phyloP scores from a whole-genome alignment of 306 rosid genomes.

The Ormosia semicastrata region DNA sequence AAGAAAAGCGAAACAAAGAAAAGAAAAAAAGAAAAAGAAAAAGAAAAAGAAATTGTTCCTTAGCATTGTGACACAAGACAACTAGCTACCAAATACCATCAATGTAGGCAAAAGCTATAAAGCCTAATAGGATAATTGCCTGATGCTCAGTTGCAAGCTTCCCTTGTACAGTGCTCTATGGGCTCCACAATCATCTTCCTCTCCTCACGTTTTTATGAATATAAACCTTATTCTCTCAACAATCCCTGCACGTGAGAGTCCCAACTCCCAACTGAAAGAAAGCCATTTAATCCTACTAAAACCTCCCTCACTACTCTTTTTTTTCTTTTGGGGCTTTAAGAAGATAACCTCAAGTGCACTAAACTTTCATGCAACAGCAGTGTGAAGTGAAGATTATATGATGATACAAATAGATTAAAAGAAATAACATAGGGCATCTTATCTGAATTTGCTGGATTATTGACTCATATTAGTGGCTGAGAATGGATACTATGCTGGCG shows the following conservation, averaged over 20 bases:
- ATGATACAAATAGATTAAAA: neutral
- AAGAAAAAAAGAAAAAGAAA: too few relatives aligned
- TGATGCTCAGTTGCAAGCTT: constrained; percentile 38
- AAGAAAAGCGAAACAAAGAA: neutral
- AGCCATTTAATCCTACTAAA: neutral
- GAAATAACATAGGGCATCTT: neutral
- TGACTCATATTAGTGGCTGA: neutral
- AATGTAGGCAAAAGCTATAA: constrained; percentile 37
- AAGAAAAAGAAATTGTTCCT: constrained; percentile 13
- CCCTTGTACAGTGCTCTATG: constrained; percentile 49
- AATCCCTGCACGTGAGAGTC: constrained; percentile 36
- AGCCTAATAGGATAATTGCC: constrained; percentile 12
- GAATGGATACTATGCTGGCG: constrained; percentile 30
- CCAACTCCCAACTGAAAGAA: neutral
- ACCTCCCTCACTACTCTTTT: neutral
- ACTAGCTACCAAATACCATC: constrained; percentile 42
- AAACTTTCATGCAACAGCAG: constrained; percentile 6
- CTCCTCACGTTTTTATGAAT: constrained; percentile 26
- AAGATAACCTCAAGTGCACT: constrained; percentile 1
- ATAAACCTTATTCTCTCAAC: constrained; percentile 8
- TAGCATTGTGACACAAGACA: constrained; percentile 43
- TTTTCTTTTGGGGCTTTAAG: too few relatives aligned
- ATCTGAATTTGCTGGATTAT: constrained; percentile 11
- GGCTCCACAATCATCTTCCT: constrained; percentile 60
- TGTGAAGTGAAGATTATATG: neutral